A percentile compares a stretch with the other conserved stretches of the same genome.
phyloP scores from a whole-genome alignment of 2,329 filamentous ascomycete species.

The Calonectria montana region DNA sequence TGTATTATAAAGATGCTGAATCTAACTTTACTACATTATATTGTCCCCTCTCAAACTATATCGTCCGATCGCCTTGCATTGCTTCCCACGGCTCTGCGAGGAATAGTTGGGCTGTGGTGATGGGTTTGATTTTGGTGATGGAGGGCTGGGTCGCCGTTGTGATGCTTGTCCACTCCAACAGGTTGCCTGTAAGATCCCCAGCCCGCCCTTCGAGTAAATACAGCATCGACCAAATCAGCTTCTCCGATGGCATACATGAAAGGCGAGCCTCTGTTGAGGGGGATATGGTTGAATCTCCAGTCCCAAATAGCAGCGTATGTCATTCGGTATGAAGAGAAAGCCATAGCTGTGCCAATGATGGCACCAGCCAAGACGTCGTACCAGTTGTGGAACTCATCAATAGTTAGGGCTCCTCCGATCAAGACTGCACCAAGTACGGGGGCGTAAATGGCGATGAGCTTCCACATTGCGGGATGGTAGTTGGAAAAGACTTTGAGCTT shows the following conservation, averaged over 20 bases:
- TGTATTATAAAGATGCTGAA: no score
- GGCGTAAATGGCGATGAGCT: constrained; percentile 72
- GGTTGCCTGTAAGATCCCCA: constrained; percentile 59
- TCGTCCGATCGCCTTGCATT: constrained; percentile 19
- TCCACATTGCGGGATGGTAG: constrained; percentile 81
- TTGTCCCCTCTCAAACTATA: constrained; percentile 21
- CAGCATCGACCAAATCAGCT: constrained; percentile 62
- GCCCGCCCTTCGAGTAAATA: constrained; percentile 69
- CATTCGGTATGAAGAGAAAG: constrained; percentile 75
- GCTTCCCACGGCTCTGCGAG: constrained; percentile 29
- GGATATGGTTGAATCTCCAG: constrained; percentile 74
- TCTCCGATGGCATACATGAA: constrained; percentile 61
- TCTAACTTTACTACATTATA: not conserved
- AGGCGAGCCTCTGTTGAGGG: constrained; percentile 67
- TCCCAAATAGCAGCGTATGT: constrained; percentile 76
- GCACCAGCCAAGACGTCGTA: constrained; percentile 78
- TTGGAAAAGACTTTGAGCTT: constrained; percentile 82
- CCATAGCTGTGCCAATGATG: constrained; percentile 73
- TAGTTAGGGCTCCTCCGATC: constrained; percentile 76
- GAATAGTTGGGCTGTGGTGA: constrained; percentile 21
- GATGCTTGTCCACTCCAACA: constrained; percentile 11
- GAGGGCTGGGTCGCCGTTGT: not conserved
- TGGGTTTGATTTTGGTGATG: not conserved
- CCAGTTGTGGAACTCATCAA: constrained; percentile 81
- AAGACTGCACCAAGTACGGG: constrained; percentile 75